These are phyloP conservation scores for Pseudogymnoascus sp. DNA, from an alignment of 2,329 filamentous ascomycete genomes.

Conservation along the genomic window DNA sequence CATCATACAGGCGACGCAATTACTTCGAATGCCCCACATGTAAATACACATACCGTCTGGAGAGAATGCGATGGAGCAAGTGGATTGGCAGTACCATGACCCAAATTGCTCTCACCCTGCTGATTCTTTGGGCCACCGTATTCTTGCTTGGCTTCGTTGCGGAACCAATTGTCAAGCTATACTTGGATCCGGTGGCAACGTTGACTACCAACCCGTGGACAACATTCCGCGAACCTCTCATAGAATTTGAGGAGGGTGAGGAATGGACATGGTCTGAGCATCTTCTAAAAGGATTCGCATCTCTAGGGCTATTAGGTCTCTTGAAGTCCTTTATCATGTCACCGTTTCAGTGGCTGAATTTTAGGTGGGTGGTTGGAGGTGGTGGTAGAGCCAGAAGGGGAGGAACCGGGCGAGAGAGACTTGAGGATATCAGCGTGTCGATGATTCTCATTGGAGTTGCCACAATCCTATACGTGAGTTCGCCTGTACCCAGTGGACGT, in stretches of 20 bases:
- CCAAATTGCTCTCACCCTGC: conserved; percentile 64
- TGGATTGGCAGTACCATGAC: conserved; percentile 60
- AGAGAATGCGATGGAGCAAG: conserved; percentile 68
- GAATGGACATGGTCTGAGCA: conserved; percentile 68
- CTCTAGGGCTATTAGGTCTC: conserved; percentile 78
- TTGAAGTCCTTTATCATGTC: conserved; percentile 70
- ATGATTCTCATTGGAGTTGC: conserved; percentile 73
- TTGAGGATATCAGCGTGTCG: conserved; percentile 72
- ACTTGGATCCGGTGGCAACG: conserved; percentile 68
- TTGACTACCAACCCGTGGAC: conserved; percentile 40
- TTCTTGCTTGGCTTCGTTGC: conserved; percentile 87
- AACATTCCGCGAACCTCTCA: conserved; percentile 35
- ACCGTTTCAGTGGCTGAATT: conserved; percentile 70
- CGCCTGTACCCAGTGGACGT: neutral
- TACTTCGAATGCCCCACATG: conserved; percentile 88
- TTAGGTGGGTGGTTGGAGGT: conserved; percentile 54
- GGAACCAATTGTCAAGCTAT: conserved; percentile 85
- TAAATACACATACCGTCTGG: conserved; percentile 72
- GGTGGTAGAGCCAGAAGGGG: conserved; percentile 45
- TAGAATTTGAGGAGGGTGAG: conserved; percentile 40
- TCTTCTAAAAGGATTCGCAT: conserved; percentile 84
- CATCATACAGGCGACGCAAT: conserved; percentile 56
- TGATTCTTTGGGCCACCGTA: conserved; percentile 64
- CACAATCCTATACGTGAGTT: conserved; percentile 69
- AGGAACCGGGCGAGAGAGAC: conserved; percentile 65